phyloP scores from a whole-genome alignment of 75 land plant species.

The Cryptomeria japonica region DNA sequence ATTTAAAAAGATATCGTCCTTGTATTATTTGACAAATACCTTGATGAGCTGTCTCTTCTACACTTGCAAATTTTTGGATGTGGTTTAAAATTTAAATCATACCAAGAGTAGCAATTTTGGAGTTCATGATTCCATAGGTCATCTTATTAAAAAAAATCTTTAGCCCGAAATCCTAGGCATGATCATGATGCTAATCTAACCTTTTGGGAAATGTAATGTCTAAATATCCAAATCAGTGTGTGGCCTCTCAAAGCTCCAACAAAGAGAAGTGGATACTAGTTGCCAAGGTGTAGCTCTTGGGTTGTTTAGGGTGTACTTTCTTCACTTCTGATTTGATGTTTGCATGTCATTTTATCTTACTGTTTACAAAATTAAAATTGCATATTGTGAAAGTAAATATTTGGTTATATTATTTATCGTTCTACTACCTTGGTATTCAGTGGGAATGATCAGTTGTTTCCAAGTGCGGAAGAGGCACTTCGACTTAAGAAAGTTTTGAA shows the following conservation, averaged over 20 bases:
- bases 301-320: background rate
- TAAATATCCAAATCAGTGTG: background rate
- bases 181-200: background rate
- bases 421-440: constrained; percentile 28
- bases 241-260: background rate
- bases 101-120: background rate
- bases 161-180: background rate
- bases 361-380: background rate
- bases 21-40: background rate
- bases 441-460: constrained; percentile 63
- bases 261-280: background rate
- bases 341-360: background rate
- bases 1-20: background rate
- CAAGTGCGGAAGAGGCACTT: constrained; percentile 64
- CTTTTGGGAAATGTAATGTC: background rate
- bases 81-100: too few species aligned
- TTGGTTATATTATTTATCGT: background rate
- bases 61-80: background rate
- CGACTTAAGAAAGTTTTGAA: constrained; percentile 37
- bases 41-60: background rate
- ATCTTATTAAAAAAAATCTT: background rate
- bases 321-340: background rate
- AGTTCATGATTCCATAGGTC: background rate
- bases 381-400: background rate
- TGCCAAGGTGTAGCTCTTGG: background rate